Percentiles rank a stretch among this genome's conserved stretches.
These are phyloP conservation scores for Claviceps pusilla DNA, from an alignment of 2,329 filamentous ascomycete species.

Conservation along the genomic window DNA sequence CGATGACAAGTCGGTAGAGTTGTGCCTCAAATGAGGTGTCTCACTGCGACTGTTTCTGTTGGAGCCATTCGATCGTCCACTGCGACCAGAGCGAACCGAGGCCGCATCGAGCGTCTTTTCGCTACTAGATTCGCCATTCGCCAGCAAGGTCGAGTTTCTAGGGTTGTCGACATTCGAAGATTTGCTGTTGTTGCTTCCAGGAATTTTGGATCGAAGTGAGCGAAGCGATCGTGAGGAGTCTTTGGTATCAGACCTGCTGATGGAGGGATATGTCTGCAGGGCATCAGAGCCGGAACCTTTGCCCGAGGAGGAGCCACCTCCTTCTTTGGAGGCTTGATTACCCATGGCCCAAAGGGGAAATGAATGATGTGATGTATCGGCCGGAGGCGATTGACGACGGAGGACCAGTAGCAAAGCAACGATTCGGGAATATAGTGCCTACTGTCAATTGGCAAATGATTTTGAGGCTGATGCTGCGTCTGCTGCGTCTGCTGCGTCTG, in stretches of 20 bases:
- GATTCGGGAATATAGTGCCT: constrained; percentile 3
- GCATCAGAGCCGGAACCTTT: constrained; percentile 36
- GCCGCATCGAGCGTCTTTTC: constrained; percentile 56
- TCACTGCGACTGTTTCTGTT: constrained; percentile 31
- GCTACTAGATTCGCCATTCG: constrained; percentile 37
- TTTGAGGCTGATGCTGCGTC: not conserved
- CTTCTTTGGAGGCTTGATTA: constrained; percentile 55
- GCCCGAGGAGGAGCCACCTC: constrained; percentile 27
- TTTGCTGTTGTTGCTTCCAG: constrained; percentile 40
- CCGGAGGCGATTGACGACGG: not conserved
- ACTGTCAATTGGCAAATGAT: not conserved
- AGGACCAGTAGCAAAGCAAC: constrained; percentile 6
- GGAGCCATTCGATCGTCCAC: constrained; percentile 35
- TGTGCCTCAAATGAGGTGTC: constrained; percentile 24
- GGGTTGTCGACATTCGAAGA: constrained; percentile 58
- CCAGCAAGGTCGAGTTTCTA: constrained; percentile 54
- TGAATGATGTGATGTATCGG: not conserved
- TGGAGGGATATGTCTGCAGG: constrained; percentile 78
- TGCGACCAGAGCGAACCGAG: constrained; percentile 58
- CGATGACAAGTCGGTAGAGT: constrained; percentile 26
- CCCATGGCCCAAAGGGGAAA: constrained; percentile 40
- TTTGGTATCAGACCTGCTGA: constrained; percentile 83
- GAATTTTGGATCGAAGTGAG: constrained; percentile 78
- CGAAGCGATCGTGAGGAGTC: constrained; percentile 80
- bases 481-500: not conserved